Evolutionary conservation across 108 stramenopile species (phyloP), one percentile per base, ranked within the genome.

Genomic region (Skeletonema costatum): DNA sequence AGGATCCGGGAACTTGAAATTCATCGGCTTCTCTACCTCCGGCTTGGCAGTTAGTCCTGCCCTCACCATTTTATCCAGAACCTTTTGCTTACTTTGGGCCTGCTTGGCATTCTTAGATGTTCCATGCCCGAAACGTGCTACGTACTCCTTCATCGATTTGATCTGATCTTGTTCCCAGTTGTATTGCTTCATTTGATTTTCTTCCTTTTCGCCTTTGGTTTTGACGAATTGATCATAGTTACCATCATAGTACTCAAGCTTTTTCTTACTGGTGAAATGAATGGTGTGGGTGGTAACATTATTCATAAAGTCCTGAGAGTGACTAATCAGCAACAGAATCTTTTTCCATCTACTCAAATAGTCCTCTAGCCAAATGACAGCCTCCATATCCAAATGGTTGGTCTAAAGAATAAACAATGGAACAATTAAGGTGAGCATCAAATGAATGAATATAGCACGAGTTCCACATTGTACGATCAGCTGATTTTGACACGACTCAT

Each of bases 91-190:
- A 60, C 84, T 86, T 83, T 99, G 96, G 2, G 97, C 98, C 80
- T 99, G 99, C 66, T 96, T 96, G 30, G 98, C 98, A 74, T 98
- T 96, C 86, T 99, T 99, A 66, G 94, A 89, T 56, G 92, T 97
- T 25, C 98, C 98, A 76, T 99, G 98, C 29, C 99, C 99, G 82
- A 99, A 99, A 14, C 93, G 86, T 7, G 98, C 98, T 79, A 99
- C 94, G 81, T 99, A 98, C 76, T 98, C 96, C 83, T 99, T 99
- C 93, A 98, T 98, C 64, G 86, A 83, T 82, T 96, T 96, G 72
- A 99, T 98, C 65, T 94, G 88, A 68, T 97, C 97, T 85, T 99
- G 97, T 76, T 99, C 98, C 97, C 98, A 97, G 64, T 92, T 93
- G 88, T 96, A 99, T 75, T 96, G 96, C 81, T 98, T 98, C 90